Conservation (phyloP, 1,139 yeast genomes). For the Scheffersomyces titani region DNA sequence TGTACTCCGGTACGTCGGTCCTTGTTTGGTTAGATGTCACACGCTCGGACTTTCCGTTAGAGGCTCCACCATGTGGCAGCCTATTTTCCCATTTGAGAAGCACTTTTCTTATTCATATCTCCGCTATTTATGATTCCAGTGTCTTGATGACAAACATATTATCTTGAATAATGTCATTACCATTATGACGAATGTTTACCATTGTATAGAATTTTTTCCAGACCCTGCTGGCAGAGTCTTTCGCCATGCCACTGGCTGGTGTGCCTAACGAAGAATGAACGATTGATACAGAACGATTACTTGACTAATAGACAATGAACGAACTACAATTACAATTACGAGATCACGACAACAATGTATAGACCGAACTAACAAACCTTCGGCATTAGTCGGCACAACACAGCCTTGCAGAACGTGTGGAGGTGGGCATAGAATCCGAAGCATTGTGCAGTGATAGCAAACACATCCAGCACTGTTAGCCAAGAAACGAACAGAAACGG, state of each 20-base stretch:
- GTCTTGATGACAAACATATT: background rate
- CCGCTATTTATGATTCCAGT: background rate
- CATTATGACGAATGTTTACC: background rate
- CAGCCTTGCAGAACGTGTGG: background rate
- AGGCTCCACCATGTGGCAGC: background rate
- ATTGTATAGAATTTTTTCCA: background rate
- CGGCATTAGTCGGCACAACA: background rate
- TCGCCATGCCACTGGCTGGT: background rate
- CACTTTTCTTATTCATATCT: background rate
- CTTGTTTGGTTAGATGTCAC: background rate
- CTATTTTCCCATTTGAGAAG: background rate
- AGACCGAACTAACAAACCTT: background rate
- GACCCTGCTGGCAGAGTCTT: background rate
- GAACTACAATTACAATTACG: background rate
- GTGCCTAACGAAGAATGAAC: background rate
- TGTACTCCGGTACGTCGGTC: background rate
- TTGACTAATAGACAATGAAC: background rate
- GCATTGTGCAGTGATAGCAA: background rate
- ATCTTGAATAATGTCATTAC: background rate
- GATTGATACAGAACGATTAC: background rate
- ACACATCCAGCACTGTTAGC: background rate
- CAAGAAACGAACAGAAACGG: background rate
- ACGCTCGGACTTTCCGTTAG: background rate
- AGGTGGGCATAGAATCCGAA: background rate
- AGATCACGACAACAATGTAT: background rate